These are phyloP conservation scores for Geosmithia flava DNA, from an alignment of 2,329 filamentous ascomycete species.

Conservation along the genomic window DNA sequence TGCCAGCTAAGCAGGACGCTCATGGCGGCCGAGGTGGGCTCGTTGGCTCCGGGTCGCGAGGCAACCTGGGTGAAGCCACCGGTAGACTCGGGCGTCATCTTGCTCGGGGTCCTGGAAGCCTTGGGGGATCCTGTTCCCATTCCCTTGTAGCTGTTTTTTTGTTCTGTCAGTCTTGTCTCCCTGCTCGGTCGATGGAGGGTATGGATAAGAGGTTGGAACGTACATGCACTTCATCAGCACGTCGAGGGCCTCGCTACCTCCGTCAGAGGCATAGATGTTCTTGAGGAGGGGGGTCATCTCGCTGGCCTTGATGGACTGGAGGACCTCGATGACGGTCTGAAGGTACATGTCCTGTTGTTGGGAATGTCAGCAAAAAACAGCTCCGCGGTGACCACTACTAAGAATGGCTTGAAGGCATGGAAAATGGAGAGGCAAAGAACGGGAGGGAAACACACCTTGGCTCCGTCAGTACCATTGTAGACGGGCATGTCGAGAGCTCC, in stretches of 20 bases:
- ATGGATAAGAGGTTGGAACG: constrained; percentile 20
- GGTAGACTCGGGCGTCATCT: constrained; percentile 61
- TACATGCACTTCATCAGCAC: constrained; percentile 97
- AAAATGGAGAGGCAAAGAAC: not conserved
- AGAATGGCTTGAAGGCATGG: not conserved
- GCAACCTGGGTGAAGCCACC: constrained; percentile 73
- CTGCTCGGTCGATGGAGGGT: not conserved
- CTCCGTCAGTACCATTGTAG: constrained; percentile 47
- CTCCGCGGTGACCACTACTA: not conserved
- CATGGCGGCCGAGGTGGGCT: constrained; percentile 78
- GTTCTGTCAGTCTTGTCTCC: not conserved
- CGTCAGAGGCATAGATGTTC: constrained; percentile 64
- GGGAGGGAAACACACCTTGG: constrained; percentile 32
- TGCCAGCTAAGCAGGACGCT: constrained; percentile 97
- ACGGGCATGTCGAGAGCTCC: constrained; percentile 78
- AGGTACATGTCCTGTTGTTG: constrained; percentile 79
- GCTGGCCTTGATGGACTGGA: constrained; percentile 90
- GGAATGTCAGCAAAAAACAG: not conserved
- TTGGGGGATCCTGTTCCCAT: constrained; percentile 47
- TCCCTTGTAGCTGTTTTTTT: constrained; percentile 63
- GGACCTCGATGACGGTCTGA: constrained; percentile 78
- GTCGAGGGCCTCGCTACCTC: constrained; percentile 76
- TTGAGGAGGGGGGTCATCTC: constrained; percentile 87
- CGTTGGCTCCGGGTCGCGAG: constrained; percentile 38
- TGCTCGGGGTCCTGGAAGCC: constrained; percentile 23